Evolutionary conservation across 768 basidiomycete genomes (phyloP).

Genomic region (Tricholoma sp.): DNA sequence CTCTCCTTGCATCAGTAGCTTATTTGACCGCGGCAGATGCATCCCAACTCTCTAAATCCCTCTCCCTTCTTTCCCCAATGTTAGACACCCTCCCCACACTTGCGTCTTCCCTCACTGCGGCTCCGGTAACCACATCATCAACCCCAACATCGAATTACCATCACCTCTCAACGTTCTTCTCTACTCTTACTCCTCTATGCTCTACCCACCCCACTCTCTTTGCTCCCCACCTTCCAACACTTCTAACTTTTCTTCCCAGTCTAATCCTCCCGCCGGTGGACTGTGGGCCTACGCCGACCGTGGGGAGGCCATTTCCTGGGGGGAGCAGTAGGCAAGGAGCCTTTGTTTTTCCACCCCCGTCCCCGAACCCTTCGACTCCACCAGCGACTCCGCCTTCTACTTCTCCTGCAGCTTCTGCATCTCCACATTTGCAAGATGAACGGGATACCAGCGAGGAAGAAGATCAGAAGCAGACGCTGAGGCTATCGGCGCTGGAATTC

Average conservation of each 20-base stretch:
- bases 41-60: conserved; percentile 54
- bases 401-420: background rate
- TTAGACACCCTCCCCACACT: conserved; percentile 68
- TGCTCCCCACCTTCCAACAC: conserved; percentile 58
- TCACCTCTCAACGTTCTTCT: conserved; percentile 61
- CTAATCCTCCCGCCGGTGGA: conserved; percentile 61
- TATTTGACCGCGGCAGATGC: conserved; percentile 63
- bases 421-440: conserved; percentile 29
- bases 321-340: conserved; percentile 26
- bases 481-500: conserved; percentile 75
- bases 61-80: conserved; percentile 63
- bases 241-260: conserved; percentile 66
- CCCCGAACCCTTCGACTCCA: background rate
- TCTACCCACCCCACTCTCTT: conserved; percentile 68
- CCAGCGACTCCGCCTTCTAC: background rate
- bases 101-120: conserved; percentile 29
- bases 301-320: conserved; percentile 39
- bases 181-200: conserved; percentile 67
- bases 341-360: conserved; percentile 36
- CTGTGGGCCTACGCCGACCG: conserved; percentile 46
- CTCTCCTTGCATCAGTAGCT: conserved; percentile 63
- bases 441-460: conserved; percentile 30
- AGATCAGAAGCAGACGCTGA: conserved; percentile 65
- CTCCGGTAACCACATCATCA: conserved; percentile 18
- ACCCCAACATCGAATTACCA: conserved; percentile 30